These are phyloP conservation scores for Ustilago nuda DNA, from an alignment of 1,284 basidiomycete genomes.

Conservation along the genomic window DNA sequence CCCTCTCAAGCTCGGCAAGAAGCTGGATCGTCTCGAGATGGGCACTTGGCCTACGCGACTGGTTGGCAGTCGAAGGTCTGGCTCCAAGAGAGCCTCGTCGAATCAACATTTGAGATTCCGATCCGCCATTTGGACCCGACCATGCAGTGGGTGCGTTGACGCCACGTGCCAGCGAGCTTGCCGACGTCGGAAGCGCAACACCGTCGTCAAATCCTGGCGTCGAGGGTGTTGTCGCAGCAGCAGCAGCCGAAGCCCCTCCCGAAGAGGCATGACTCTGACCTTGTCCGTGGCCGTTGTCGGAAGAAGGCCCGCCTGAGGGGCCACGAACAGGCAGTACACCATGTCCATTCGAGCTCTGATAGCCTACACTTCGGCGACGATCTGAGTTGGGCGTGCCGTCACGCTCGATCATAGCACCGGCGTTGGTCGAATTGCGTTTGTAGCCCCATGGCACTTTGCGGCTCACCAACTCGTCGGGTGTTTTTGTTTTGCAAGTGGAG, in stretches of 20 bases:
- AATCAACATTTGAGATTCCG: constrained; percentile 13
- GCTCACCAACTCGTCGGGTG: constrained; percentile 47
- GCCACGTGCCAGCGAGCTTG: constrained; percentile 12
- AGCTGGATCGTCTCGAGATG: constrained; percentile 37
- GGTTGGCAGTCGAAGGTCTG: constrained; percentile 15
- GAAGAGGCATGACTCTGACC: constrained; percentile 6
- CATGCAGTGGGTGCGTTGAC: constrained; percentile 33
- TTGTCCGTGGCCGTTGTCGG: constrained; percentile 19
- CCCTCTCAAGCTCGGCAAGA: constrained; percentile 51
- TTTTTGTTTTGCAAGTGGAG: constrained; percentile 25
- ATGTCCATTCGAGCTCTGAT: constrained; percentile 40
- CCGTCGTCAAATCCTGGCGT: constrained; percentile 9
- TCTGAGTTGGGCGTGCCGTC: constrained; percentile 40
- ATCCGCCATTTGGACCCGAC: constrained; percentile 14
- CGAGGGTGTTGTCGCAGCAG: constrained; percentile 8
- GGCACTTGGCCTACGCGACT: constrained; percentile 16
- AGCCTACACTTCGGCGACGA: constrained; percentile 40
- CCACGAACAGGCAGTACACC: constrained; percentile 21
- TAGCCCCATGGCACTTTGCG: constrained; percentile 62
- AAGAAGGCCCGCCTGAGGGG: constrained; percentile 5
- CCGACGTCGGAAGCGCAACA: constrained; percentile 4
- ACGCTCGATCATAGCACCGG: constrained; percentile 21
- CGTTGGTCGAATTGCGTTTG: constrained; percentile 45
- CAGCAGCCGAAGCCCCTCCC: not conserved
- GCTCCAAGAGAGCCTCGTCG: constrained; percentile 31